Evolutionary conservation across 129 eudicot species (phyloP).

Genomic region (Flaveria linearis): DNA sequence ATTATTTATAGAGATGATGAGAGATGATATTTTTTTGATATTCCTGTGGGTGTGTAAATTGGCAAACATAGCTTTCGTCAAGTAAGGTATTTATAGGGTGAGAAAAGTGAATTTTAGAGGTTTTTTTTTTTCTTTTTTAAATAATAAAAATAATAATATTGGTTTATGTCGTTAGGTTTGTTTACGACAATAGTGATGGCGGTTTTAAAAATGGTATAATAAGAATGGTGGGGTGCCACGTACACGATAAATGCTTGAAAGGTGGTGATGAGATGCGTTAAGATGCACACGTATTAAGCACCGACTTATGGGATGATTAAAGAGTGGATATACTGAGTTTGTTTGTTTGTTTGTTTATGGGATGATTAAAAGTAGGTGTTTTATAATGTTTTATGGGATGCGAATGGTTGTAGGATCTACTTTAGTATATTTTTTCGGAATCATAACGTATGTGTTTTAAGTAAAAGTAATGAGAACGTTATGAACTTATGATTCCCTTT

Average conservation of each 20-base stretch:
- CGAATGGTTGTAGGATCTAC: neutral
- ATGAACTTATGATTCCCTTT: too few relatives aligned
- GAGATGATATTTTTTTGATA: neutral
- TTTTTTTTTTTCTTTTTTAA: too few relatives aligned
- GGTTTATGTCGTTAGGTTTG: neutral
- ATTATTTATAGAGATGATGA: too few relatives aligned
- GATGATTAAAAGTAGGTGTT: neutral
- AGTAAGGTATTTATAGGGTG: neutral
- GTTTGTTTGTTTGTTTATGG: too few relatives aligned
- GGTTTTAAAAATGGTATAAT: neutral
- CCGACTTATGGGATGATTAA: neutral
- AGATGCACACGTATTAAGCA: neutral
- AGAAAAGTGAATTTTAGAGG: neutral
- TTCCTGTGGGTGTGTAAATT: neutral
- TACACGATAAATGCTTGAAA: neutral
- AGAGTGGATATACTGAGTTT: too few relatives aligned
- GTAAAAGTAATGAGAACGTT: too few relatives aligned
- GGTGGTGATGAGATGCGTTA: neutral
- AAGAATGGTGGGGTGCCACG: constrained; percentile 6
- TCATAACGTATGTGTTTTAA: neutral
- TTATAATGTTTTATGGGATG: neutral
- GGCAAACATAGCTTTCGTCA: constrained; percentile 4
- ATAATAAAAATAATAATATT: too few relatives aligned
- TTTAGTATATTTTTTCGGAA: neutral
- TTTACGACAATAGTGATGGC: neutral